These are phyloP conservation scores for Cerrena zonata DNA, from an alignment of 1,284 basidiomycete species.

Conservation along the genomic window DNA sequence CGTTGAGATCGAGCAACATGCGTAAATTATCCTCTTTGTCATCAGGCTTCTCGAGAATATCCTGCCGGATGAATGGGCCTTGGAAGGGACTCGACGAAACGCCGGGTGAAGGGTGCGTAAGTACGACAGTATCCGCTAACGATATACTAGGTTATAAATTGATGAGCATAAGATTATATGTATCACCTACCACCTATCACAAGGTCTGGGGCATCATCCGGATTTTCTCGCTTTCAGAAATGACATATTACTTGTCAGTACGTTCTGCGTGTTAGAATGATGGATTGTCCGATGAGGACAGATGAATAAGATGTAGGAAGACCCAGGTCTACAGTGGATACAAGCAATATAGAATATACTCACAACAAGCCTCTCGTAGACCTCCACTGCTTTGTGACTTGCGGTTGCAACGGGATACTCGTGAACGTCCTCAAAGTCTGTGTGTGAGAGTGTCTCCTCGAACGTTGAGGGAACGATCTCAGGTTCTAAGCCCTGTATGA, in stretches of 20 bases:
- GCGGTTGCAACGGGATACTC: slow-evolving; percentile 94
- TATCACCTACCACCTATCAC: slow-evolving; percentile 75
- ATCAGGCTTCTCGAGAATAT: slow-evolving; percentile 84
- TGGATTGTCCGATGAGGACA: no score
- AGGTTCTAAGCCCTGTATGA: slow-evolving; percentile 69
- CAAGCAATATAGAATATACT: slow-evolving; percentile 23
- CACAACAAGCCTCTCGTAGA: slow-evolving; percentile 83
- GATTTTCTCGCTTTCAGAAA: slow-evolving; percentile 45
- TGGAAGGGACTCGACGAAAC: slow-evolving; percentile 48
- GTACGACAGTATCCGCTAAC: slow-evolving; percentile 87
- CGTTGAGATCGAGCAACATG: slow-evolving; percentile 86
- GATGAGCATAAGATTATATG: background rate
- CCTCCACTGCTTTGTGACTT: slow-evolving; percentile 86
- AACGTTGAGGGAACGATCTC: slow-evolving; percentile 89
- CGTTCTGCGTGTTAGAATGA: no score
- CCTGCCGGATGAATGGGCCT: slow-evolving; percentile 45
- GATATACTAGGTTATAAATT: background rate
- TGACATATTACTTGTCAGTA: background rate
- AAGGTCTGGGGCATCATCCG: slow-evolving; percentile 84
- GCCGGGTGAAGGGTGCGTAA: slow-evolving; percentile 67
- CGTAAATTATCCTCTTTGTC: slow-evolving; percentile 80
- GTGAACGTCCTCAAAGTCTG: slow-evolving; percentile 70
- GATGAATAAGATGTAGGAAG: no score
- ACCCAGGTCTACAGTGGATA: background rate
- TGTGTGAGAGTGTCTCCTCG: slow-evolving; percentile 71